Percentiles rank a stretch among this genome's conserved stretches.
phyloP scores from a whole-genome alignment of 257 asterid species.

The Solanum chmielewskii region DNA sequence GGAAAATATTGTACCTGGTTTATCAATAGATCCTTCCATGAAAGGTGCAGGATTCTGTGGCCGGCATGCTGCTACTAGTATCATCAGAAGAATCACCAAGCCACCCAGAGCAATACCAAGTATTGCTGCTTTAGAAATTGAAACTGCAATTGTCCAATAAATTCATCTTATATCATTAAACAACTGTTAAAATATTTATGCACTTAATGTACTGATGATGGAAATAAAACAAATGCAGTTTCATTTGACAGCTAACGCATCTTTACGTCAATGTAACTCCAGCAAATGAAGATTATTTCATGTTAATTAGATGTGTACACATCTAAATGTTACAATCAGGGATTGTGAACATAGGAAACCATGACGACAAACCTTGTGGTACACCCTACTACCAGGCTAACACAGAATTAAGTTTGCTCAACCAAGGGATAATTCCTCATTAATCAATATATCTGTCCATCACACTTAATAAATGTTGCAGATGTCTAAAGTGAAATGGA shows the following conservation, averaged over 20 bases:
- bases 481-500: not conserved
- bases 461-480: not conserved
- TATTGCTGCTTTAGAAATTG: conserved; percentile 88
- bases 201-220: not conserved
- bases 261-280: not conserved
- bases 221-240: not conserved
- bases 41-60: conserved; percentile 51
- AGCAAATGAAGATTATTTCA: not conserved
- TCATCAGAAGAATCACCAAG: conserved; percentile 68
- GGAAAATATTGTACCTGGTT: conserved; percentile 48
- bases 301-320: not conserved
- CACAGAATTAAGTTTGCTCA: not conserved
- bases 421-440: not conserved
- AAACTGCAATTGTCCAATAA: conserved; percentile 22
- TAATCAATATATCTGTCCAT: not conserved
- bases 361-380: not conserved
- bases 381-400: not conserved
- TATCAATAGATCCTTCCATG: conserved; percentile 54
- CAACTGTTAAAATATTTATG: not conserved
- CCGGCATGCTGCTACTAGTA: conserved; percentile 71
- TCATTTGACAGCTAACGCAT: not conserved
- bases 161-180: not conserved
- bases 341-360: not conserved
- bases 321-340: not conserved
- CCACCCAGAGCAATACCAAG: conserved; percentile 90